Conservation (phyloP, 2,329 filamentous ascomycete genomes). For the Bretziella fagacearum region DNA sequence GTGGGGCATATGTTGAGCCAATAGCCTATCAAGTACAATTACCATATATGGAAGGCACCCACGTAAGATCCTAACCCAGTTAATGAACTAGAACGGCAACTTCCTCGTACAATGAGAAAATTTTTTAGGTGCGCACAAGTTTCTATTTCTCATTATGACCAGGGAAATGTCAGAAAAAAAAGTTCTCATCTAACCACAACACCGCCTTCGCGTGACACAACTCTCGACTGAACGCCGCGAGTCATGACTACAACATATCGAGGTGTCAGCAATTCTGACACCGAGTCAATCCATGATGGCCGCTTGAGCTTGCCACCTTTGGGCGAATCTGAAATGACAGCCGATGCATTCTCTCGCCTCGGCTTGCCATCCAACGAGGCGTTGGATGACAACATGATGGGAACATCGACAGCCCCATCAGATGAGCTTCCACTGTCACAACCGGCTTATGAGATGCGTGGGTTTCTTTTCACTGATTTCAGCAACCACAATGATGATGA, state of each 20-base stretch:
- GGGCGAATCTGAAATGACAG: not conserved
- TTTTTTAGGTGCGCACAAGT: too few species aligned
- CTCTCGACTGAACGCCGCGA: too few species aligned
- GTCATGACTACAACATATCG: too few species aligned
- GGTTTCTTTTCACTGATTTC: conserved; percentile 6
- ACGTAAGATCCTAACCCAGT: not conserved
- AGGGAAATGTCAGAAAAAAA: too few species aligned
- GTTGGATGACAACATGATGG: conserved; percentile 9
- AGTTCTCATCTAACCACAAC: too few species aligned
- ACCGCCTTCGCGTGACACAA: too few species aligned
- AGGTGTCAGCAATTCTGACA: not conserved
- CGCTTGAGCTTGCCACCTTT: not conserved
- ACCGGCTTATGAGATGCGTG: conserved; percentile 1
- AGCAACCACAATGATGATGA: not conserved
- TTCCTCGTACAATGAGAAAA: too few species aligned
- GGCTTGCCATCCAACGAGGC: conserved; percentile 10
- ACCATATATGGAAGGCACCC: not conserved
- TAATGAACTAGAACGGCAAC: too few species aligned
- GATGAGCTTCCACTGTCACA: not conserved
- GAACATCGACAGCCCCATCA: conserved; percentile 11
- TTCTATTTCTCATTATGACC: too few species aligned
- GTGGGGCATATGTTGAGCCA: not conserved
- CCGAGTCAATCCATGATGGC: not conserved
- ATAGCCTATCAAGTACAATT: not conserved
- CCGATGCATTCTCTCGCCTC: conserved; percentile 7